Conservation (phyloP, 768 basidiomycete genomes). For the Leccinum barrowsii region DNA sequence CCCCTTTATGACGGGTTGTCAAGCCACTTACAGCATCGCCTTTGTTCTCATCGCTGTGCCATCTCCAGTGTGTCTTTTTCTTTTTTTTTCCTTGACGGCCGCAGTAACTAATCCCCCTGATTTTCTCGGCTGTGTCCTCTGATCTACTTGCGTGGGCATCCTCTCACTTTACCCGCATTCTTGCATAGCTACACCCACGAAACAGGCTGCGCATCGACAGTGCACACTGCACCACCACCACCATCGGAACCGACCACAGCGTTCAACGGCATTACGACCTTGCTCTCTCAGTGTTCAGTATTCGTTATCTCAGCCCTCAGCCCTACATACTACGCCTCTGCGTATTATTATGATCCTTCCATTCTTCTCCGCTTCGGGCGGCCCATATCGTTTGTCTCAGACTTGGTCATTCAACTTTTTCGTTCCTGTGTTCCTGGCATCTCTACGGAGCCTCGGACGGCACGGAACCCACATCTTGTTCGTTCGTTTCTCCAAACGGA, state of each 20-base stretch:
- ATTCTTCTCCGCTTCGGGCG: neutral
- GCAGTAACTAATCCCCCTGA: constrained; percentile 1
- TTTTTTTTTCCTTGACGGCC: neutral
- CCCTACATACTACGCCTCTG: constrained; percentile 3
- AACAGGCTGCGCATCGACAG: neutral
- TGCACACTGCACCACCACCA: neutral
- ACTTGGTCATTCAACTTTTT: neutral
- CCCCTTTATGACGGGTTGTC: constrained; percentile 9
- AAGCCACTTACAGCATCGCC: neutral
- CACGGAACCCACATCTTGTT: neutral
- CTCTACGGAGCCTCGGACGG: neutral
- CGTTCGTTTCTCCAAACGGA: neutral
- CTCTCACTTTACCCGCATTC: neutral
- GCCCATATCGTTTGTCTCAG: neutral
- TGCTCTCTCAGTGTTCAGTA: neutral
- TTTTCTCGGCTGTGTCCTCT: constrained; percentile 4
- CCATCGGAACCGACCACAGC: neutral
- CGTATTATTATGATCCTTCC: constrained; percentile 5
- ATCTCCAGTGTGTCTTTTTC: neutral
- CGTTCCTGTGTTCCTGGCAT: neutral
- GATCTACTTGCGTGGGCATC: neutral
- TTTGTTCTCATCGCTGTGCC: constrained; percentile 1
- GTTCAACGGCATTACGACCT: neutral
- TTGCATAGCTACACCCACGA: neutral
- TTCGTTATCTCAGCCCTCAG: neutral